Base-by-base conservation (phyloP, 352 stramenopile genomes). In the Pythium brachiatum region DNA sequence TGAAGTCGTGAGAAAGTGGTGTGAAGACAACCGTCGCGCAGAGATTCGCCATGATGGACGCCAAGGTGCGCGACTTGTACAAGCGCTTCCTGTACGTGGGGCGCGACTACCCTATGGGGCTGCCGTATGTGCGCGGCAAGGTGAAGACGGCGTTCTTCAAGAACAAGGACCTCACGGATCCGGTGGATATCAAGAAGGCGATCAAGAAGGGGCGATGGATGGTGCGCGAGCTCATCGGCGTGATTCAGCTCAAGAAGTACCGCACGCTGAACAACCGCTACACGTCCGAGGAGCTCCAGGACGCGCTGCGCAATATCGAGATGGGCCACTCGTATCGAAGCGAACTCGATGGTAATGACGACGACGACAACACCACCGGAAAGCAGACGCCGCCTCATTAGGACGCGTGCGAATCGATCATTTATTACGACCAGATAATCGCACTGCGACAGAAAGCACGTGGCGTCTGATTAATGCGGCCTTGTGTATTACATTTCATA, bases 191-290 rank as follows among this genome's bases (percentile, higher is more conserved):
- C 53, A 94, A 94, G 66, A 96, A 95, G 52, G 92, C 94, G n/a
- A 89, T 99, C 36, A 88, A 87, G 47, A 86, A 82, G 46, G 97
- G 97, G 15, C 72, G 96, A 66, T 98, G 92, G 75, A 96, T 97
- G 82, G 88, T 98, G 41, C 74, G 92, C 46, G 97, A 99, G 73
- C 96, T 99, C 81, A 83, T 98, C 51, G 96, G 87, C n/a, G 89
- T 98, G 16, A 98, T 98, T 69, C 88, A 98, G 79, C 77, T 99
- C 27, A 98, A 98, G 67, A 99, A 99, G 69, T 99, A 99, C 72
- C 82, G 97, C 53, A 88, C 93, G 48, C 86, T 99, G 69, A 97
- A 98, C 58, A 79, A 74, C 57, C 76, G 94, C 55, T 99, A 99
- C 68, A 94, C 85, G 29, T 70, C 83, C 11, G 81, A 88, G 57